These are phyloP conservation scores for Chytriomyces sp. DNA, from an alignment of 192 early-diverging fungal species.

Conservation along the genomic window DNA sequence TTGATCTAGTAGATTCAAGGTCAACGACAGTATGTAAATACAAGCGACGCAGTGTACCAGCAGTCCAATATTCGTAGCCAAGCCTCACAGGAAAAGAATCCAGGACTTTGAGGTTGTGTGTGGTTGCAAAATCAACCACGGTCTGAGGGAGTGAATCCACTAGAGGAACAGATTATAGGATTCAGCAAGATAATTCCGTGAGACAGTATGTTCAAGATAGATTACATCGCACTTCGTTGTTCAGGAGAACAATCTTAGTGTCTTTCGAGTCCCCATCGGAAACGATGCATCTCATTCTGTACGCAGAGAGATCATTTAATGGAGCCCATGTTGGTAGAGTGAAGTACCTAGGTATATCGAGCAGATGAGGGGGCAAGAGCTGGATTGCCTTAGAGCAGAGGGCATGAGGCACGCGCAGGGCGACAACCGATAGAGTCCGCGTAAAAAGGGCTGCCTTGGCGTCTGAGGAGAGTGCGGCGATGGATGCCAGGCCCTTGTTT, in stretches of 20 bases:
- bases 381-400: slow-evolving; percentile 55
- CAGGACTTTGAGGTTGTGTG: slow-evolving; percentile 54
- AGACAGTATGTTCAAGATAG: too few relatives aligned
- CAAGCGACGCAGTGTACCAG: too few relatives aligned
- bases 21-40: too few relatives aligned
- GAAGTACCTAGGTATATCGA: neutral
- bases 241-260: too few relatives aligned
- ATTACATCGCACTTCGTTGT: too few relatives aligned
- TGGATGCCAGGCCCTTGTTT: neutral
- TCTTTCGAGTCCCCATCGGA: slow-evolving; percentile 25
- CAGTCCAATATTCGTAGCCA: slow-evolving; percentile 87
- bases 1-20: slow-evolving; percentile 64
- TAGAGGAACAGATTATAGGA: slow-evolving; percentile 40
- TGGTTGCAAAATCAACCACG: slow-evolving; percentile 52
- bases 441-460: slow-evolving; percentile 54
- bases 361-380: slow-evolving; percentile 34
- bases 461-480: too few relatives aligned
- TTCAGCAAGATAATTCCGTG: slow-evolving; percentile 49
- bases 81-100: slow-evolving; percentile 59
- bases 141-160: slow-evolving; percentile 43
- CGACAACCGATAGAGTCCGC: slow-evolving; percentile 60
- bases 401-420: slow-evolving; percentile 62
- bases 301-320: neutral
- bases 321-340: neutral
- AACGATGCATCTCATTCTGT: slow-evolving; percentile 17